phyloP scores from a whole-genome alignment of 202 grass and related monocot genomes.

The Musa balbisiana region DNA sequence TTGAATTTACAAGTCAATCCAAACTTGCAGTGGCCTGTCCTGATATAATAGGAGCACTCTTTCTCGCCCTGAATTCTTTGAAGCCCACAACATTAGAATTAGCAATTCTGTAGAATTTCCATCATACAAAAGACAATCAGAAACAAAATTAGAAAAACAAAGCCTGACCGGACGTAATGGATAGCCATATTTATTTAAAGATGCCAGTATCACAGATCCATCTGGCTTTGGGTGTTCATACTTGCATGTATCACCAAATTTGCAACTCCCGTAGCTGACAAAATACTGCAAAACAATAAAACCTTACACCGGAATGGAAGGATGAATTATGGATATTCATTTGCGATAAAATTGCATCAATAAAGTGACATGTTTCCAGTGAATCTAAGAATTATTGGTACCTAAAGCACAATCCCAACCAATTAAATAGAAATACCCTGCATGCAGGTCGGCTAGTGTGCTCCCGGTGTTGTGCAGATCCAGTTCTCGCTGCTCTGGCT shows the following conservation, averaged over 20 bases:
- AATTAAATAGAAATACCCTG: slow-evolving; percentile 36
- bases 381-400: not conserved
- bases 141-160: not conserved
- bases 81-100: slow-evolving; percentile 2
- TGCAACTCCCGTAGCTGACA: slow-evolving; percentile 73
- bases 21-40: slow-evolving; percentile 93
- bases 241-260: slow-evolving; percentile 75
- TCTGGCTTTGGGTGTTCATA: slow-evolving; percentile 65
- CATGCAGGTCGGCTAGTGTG: slow-evolving; percentile 52
- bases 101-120: not conserved
- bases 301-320: slow-evolving; percentile 6
- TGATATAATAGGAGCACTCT: slow-evolving; percentile 82
- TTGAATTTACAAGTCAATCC: slow-evolving; percentile 73
- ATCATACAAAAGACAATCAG: not conserved
- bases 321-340: not conserved
- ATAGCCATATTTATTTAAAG: slow-evolving; percentile 44
- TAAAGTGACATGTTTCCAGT: not conserved
- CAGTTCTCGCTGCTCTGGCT: slow-evolving; percentile 4
- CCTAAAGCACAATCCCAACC: not conserved
- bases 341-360: not conserved
- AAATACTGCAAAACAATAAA: slow-evolving; percentile 42
- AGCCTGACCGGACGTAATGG: slow-evolving; percentile 43
- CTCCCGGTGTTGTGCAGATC: slow-evolving; percentile 45
- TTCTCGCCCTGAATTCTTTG: slow-evolving; percentile 64
- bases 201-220: slow-evolving; percentile 32